Conservation (phyloP, 441 rosid species). For the Adansonia rubrostipa region DNA sequence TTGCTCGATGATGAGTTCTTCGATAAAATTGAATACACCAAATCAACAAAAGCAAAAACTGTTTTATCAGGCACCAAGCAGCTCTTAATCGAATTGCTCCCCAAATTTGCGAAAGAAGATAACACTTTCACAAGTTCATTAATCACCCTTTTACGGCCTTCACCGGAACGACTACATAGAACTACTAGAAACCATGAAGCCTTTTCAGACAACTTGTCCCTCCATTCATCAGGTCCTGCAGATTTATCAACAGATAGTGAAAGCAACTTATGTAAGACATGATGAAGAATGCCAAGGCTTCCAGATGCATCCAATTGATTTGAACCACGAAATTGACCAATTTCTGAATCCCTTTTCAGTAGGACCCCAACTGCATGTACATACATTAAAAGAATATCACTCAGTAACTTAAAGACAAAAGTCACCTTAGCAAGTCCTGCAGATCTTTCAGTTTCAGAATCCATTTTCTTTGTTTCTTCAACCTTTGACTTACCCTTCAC, state of each 20-base stretch:
- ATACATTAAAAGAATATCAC: slow-evolving; percentile 90
- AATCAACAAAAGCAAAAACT: slow-evolving; percentile 76
- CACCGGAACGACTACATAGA: slow-evolving; percentile 87
- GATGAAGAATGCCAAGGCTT: slow-evolving; percentile 74
- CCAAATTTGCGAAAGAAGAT: slow-evolving; percentile 68
- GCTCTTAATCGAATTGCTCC: slow-evolving; percentile 62
- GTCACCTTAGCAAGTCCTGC: slow-evolving; percentile 90
- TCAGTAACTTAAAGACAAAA: slow-evolving; percentile 85
- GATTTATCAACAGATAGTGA: slow-evolving; percentile 73
- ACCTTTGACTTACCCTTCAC: slow-evolving; percentile 93
- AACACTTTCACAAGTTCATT: slow-evolving; percentile 86
- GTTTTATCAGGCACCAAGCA: slow-evolving; percentile 75
- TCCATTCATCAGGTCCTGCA: slow-evolving; percentile 89
- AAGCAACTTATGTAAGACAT: slow-evolving; percentile 80
- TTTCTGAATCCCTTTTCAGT: slow-evolving; percentile 82
- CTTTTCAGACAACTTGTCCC: slow-evolving; percentile 86
- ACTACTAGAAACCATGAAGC: slow-evolving; percentile 93
- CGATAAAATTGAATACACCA: slow-evolving; percentile 81
- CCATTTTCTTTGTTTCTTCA: slow-evolving; percentile 63
- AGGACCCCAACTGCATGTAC: slow-evolving; percentile 85
- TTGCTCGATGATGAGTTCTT: slow-evolving; percentile 84
- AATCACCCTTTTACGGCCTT: slow-evolving; percentile 87
- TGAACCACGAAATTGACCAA: slow-evolving; percentile 72
- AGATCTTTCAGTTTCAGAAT: slow-evolving; percentile 79
- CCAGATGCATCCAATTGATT: slow-evolving; percentile 59